Percentiles rank a stretch among this genome's conserved stretches.
These are phyloP conservation scores for Sporothrix curviconia DNA, from an alignment of 2,329 filamentous ascomycete genomes.

Conservation along the genomic window DNA sequence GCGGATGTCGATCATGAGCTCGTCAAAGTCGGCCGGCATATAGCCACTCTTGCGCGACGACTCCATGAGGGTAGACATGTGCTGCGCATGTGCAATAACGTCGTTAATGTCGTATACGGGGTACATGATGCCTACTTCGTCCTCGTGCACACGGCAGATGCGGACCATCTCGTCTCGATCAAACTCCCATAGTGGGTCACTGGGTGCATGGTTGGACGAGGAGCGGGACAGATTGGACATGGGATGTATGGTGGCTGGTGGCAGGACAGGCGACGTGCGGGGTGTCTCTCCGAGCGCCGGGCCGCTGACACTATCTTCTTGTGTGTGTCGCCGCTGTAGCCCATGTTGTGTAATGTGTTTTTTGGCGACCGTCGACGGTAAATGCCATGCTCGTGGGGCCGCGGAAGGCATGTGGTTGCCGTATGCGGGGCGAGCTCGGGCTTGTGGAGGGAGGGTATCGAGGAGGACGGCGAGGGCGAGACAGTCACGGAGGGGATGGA, in stretches of 20 bases:
- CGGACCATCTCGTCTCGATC: conserved; percentile 73
- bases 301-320: conserved; percentile 50
- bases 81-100: conserved; percentile 62
- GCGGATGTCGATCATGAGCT: conserved; percentile 38
- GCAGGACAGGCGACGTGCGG: conserved; percentile 28
- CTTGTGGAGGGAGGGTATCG: conserved; percentile 38
- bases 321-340: conserved; percentile 60
- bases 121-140: conserved; percentile 90
- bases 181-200: conserved; percentile 75
- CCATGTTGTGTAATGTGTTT: conserved; percentile 82
- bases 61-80: conserved; percentile 59
- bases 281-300: conserved; percentile 28
- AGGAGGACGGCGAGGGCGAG: conserved; percentile 37
- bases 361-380: conserved; percentile 81
- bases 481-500: conserved; percentile 31
- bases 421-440: conserved; percentile 43
- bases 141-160: conserved; percentile 73
- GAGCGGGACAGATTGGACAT: conserved; percentile 16
- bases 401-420: conserved; percentile 59
- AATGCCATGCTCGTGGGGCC: conserved; percentile 74
- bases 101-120: conserved; percentile 71
- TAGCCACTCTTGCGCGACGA: conserved; percentile 29
- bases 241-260: conserved; percentile 33
- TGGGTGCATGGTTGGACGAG: conserved; percentile 20
- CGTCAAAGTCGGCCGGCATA: conserved; percentile 28